Base-by-base conservation (phyloP, 2,329 filamentous ascomycete species). In the Microcera coccophila region DNA sequence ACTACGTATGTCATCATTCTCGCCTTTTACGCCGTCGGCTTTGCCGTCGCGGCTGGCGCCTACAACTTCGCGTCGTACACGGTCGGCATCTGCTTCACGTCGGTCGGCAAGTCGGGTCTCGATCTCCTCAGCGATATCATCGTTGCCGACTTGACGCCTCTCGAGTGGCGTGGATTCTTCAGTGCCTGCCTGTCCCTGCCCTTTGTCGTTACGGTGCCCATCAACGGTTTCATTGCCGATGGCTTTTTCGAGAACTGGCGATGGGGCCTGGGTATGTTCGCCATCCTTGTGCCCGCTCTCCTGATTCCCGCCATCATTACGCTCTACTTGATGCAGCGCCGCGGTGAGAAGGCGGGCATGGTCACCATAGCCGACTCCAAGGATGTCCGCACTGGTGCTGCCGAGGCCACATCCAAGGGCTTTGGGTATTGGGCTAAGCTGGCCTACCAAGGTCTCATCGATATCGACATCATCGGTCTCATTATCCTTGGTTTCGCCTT, bases 231-330 rank as follows among this genome's bases (percentile, higher is more conserved):
- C 52, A 71, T 73, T 15, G 61, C 61, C 4, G 62, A 70, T 5
- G 63, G 49, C 15, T 67, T 70, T 29, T 48, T 60, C 4, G 64
- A 67, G 18, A 51, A 68, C 32, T 84, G 79, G 78, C 72, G 80
- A 35, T 84, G 80, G 81, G 80, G 74, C 3, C 76, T 79, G 52
- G 81, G 80, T 39, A 75, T 75, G 58, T 84, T 80, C 60, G 72
- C 76, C 42, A 81, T 85, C 49, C 71, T 84, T 31, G 60, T 81
- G 4, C 80, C 80, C 1, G 68, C 75, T 5, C 70, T 79, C 24
- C 75, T 78, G 37, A 49, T 76, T 10, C 81, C 81, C 0, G 68
- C 82, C 24, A 75, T 76, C 29, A 55, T 71, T n/a, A 67, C 79
- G 2, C 67, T 84, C 41, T 68, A 75, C 40, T 62, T 70, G 42